These are phyloP conservation scores for Daedaleopsis sinensis DNA, from an alignment of 768 basidiomycete genomes.

Conservation along the genomic window DNA sequence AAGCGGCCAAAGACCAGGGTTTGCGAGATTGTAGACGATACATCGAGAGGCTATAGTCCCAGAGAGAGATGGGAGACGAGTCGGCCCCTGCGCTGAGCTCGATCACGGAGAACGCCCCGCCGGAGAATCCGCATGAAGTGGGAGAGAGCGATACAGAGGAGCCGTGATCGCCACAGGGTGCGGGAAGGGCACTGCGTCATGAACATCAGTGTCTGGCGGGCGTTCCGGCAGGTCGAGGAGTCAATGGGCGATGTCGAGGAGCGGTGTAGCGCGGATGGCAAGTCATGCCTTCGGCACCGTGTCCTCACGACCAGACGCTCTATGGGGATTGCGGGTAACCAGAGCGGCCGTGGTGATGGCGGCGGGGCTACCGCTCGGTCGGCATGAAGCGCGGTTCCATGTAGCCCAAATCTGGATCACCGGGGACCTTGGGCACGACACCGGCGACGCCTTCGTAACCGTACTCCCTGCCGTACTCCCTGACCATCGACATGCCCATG, in stretches of 20 bases:
- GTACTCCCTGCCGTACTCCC: conserved; percentile 75
- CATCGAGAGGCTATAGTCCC: conserved; percentile 1
- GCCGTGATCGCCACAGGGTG: not conserved
- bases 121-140: not conserved
- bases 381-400: conserved; percentile 11
- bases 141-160: conserved; percentile 12
- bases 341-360: not conserved
- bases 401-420: conserved; percentile 11
- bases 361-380: conserved; percentile 6
- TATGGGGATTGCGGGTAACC: not conserved
- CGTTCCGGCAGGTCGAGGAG: not conserved
- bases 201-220: not conserved
- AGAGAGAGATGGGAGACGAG: not conserved
- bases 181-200: not conserved
- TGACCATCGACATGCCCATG: conserved; percentile 86
- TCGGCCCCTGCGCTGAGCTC: not conserved
- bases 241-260: not conserved
- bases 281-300: not conserved
- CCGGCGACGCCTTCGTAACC: conserved; percentile 75
- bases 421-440: conserved; percentile 59
- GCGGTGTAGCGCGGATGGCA: not conserved
- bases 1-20: conserved; percentile 6
- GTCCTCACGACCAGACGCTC: conserved; percentile 1
- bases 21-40: conserved; percentile 7
- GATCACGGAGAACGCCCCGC: not conserved